Evolutionary conservation across 2,329 filamentous ascomycete genomes (phyloP), one percentile per base, ranked within the genome.

Genomic region (Fusarium siculi): DNA sequence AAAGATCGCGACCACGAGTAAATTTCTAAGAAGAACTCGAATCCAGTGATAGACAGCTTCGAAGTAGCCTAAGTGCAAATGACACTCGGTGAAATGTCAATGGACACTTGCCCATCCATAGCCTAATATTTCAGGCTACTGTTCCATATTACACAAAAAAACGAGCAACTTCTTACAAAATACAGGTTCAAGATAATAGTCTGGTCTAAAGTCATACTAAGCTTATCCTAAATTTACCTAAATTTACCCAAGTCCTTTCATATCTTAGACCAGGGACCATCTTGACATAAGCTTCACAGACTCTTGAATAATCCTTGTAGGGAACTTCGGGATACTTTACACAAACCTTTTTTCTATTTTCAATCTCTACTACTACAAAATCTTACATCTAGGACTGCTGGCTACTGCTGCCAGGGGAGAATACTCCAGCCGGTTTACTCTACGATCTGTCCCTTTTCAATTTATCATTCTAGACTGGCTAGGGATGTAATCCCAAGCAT

Each of bases 261-360:
- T 9, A 23, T 30, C 6, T 14, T 30, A 8, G 12, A 21, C 19
- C 30, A 28, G 25, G 25, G 25, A 25, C 25, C 25, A 25, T 25
- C 25, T 25, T 28, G 12, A 19, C n/a, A 23, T 19, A 32, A 5
- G 10, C 30, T 19, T 34, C 11, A 23, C 47, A 5, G 32, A 44
- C 8, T 34, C 16, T 34, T 19, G 12, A n/a, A 15, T 3, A 2
- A 2, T 23, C 8, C 4, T 7, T 19, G 1, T 34, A 14, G 4
- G 16, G 16, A 52, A 50, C 30, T 19, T 50, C 1, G 2, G 21
- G 21, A 11, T 32, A 16, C 16, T 50, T 34, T 18, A 14, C 11
- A 8, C 9, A 15, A 15, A 4, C 47, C n/a, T 10, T 34, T 34
- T 40, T 47, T 34, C 25, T 21, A 11, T 30, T 30, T 47, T 34